These are phyloP conservation scores for Apium graveolens DNA, from an alignment of 129 eudicot genomes.

Conservation along the genomic window DNA sequence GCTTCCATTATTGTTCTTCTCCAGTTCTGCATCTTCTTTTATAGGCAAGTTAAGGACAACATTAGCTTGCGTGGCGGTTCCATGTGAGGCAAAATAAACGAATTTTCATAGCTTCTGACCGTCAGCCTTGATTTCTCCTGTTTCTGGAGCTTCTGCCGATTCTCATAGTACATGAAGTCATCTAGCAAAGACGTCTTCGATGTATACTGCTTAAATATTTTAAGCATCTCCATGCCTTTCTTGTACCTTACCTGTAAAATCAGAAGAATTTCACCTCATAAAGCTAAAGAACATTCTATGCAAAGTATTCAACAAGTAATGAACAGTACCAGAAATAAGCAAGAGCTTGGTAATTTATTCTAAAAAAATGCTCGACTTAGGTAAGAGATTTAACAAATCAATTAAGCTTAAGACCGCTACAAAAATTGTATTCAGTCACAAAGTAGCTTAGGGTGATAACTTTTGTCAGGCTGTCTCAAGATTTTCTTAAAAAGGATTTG, in stretches of 20 bases:
- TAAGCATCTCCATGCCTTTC: constrained; percentile 83
- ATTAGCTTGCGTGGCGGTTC: constrained; percentile 58
- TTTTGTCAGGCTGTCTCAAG: background rate
- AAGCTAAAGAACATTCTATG: background rate
- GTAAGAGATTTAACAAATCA: background rate
- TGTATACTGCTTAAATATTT: constrained; percentile 49
- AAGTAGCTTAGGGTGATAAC: background rate
- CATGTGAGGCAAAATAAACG: constrained; percentile 37
- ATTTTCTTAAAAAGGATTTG: no score
- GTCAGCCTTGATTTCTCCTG: constrained; percentile 68
- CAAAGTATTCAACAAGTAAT: background rate
- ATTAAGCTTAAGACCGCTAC: background rate
- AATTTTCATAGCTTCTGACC: constrained; percentile 39
- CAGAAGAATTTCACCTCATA: background rate
- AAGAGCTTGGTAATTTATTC: background rate
- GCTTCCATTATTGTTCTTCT: constrained; percentile 12
- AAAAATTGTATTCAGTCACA: background rate
- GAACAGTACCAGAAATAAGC: constrained; percentile 64
- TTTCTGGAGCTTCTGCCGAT: no score
- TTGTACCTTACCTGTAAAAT: constrained; percentile 51
- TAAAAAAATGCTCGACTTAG: background rate
- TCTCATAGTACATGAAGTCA: no score
- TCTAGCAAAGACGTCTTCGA: no score
- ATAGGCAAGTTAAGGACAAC: constrained; percentile 26
- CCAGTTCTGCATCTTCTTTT: constrained; percentile 26